Evolutionary conservation across 768 basidiomycete genomes (phyloP).

Genomic region (Lactarius akahatsu): DNA sequence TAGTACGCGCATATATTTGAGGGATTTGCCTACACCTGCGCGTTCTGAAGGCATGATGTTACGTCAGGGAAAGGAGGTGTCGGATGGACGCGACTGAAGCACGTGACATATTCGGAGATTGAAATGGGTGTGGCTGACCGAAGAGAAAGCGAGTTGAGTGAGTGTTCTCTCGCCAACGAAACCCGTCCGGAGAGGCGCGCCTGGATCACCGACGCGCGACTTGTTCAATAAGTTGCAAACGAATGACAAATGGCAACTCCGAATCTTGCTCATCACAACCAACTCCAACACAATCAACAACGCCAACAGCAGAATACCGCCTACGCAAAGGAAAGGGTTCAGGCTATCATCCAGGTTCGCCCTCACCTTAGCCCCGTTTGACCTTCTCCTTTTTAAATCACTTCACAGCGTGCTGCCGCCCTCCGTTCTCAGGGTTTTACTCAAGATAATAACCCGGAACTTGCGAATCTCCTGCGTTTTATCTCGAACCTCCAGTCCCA

Average conservation of each 20-base stretch:
- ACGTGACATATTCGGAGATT: slow-evolving; percentile 14
- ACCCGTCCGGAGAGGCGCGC: slow-evolving; percentile 32
- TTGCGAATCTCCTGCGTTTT: slow-evolving; percentile 42
- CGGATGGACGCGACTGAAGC: slow-evolving; percentile 11
- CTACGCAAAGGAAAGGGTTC: slow-evolving; percentile 31
- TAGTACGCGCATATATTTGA: slow-evolving; percentile 28
- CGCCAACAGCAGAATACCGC: slow-evolving; percentile 25
- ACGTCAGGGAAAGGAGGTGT: background rate
- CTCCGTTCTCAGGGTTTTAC: slow-evolving; percentile 47
- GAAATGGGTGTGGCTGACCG: slow-evolving; percentile 18
- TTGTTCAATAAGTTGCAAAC: slow-evolving; percentile 11
- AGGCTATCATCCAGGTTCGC: slow-evolving; percentile 34
- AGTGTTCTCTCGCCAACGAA: slow-evolving; percentile 4
- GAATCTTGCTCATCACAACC: slow-evolving; percentile 31
- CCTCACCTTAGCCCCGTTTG: background rate
- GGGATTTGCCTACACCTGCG: slow-evolving; percentile 59
- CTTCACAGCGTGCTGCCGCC: slow-evolving; percentile 42
- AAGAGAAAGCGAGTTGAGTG: background rate
- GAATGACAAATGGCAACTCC: slow-evolving; percentile 34
- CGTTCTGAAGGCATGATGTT: slow-evolving; percentile 68
- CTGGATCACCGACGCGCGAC: slow-evolving; percentile 35
- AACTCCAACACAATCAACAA: slow-evolving; percentile 28
- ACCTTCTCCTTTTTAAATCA: background rate
- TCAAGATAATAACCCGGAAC: slow-evolving; percentile 45
- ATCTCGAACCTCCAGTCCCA: slow-evolving; percentile 43